Evolutionary conservation across 2,329 filamentous ascomycete genomes (phyloP), one percentile per base, ranked within the genome.

Genomic region (Verticillium nubilum): DNA sequence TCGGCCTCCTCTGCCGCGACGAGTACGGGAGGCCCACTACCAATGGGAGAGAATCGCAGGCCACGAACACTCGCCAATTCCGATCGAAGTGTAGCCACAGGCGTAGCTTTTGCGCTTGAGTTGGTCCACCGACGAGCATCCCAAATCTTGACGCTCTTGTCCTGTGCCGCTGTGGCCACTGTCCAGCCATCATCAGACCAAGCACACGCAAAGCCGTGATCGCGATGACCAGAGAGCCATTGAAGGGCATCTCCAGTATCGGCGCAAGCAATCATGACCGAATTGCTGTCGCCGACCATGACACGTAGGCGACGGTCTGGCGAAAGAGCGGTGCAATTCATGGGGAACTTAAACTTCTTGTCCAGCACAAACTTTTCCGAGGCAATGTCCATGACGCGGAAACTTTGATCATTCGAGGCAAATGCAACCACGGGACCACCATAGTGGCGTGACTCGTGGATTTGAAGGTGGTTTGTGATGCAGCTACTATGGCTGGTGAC

Each of bases 151-250:
- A 93, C 80, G 28, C 80, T 82, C 69, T 82, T 87, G 71, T 94
- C 90, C 71, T 94, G 90, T 62, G 88, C 88, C 25, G 87, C 90
- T 0, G 90, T 93, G 13, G 90, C 90, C 23, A 93, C 81, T 13
- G 86, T 88, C 75, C 86, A 86, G 31, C 89, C 90, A 68, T 93
- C 87, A 58, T 89, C 86, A 19, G 89, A 87, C 90, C 90, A 94
- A 64, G 88, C 90, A 67, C 88, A 92, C 1, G 90, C 86, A 67
- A 93, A 94, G 2, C 86, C 88, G 65, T 82, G 89, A 67, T 92
- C 89, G 15, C 78, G 78, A 67, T 92, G 89, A 2, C 87, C 86
- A 4, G 76, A 72, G 1, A 93, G 80, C 27, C 76, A 73, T 64
- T 87, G 79, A 63, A 82, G 79, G 59, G 76, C 77, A 61, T 80